Conservation (phyloP, 345 rosid genomes). For the Salix exigua region DNA sequence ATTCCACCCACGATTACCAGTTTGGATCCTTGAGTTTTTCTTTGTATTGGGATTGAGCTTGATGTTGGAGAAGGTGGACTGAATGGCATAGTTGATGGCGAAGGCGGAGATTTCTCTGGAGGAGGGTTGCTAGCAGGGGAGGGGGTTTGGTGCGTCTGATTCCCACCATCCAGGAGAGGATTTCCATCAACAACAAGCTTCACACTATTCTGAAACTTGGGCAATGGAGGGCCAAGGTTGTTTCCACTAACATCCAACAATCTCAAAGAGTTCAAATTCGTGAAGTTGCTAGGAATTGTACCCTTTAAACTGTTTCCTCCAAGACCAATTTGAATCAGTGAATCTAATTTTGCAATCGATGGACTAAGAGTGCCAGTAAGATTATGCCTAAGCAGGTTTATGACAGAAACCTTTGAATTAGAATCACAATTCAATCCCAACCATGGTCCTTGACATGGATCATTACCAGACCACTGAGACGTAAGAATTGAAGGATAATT, state of each 20-base stretch:
- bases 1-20: slow-evolving; percentile 15
- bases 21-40: slow-evolving; percentile 8
- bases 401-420: slow-evolving; percentile 26
- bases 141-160: slow-evolving; percentile 14
- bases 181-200: slow-evolving; percentile 42
- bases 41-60: slow-evolving; percentile 5
- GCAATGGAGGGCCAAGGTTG: slow-evolving; percentile 44
- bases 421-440: slow-evolving; percentile 39
- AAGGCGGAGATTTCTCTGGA: slow-evolving; percentile 1
- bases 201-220: slow-evolving; percentile 32
- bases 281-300: slow-evolving; percentile 35
- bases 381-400: slow-evolving; percentile 43
- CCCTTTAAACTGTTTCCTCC: slow-evolving; percentile 36
- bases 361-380: slow-evolving; percentile 45
- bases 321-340: slow-evolving; percentile 41
- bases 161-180: slow-evolving; percentile 30
- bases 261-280: slow-evolving; percentile 35
- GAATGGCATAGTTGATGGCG: slow-evolving; percentile 17
- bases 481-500: slow-evolving; percentile 36
- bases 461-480: slow-evolving; percentile 47
- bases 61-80: slow-evolving; percentile 25
- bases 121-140: slow-evolving; percentile 20
- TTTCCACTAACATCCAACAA: slow-evolving; percentile 41
- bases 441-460: slow-evolving; percentile 47
- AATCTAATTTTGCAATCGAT: slow-evolving; percentile 32